A percentile compares a stretch with the other conserved stretches of the same genome.
Evolutionary conservation across 1,139 yeast species (phyloP).

Genomic region (Casaregolazyma lundiana): DNA sequence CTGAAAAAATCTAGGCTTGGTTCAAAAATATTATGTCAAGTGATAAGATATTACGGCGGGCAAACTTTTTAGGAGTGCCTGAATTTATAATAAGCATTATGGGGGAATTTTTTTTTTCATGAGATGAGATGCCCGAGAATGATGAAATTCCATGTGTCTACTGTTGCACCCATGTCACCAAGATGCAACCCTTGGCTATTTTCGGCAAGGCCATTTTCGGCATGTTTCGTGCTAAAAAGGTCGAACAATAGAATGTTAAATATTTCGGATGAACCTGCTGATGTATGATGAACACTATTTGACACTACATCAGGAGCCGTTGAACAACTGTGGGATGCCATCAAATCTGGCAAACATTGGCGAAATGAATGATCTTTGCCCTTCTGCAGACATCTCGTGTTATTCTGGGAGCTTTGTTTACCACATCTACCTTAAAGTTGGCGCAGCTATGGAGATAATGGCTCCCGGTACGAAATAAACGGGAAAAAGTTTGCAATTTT

Average conservation of each 20-base stretch:
- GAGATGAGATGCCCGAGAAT: constrained; percentile 1
- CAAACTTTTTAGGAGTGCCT: background rate
- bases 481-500: background rate
- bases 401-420: constrained; percentile 21
- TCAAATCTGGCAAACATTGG: constrained; percentile 5
- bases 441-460: constrained; percentile 19
- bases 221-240: background rate
- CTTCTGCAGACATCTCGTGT: constrained; percentile 13
- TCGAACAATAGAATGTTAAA: too few relatives aligned
- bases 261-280: background rate
- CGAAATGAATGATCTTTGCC: background rate
- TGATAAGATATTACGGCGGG: background rate
- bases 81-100: background rate
- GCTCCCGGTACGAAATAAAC: constrained; percentile 10
- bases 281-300: background rate
- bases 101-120: background rate
- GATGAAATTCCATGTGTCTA: background rate
- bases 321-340: constrained; percentile 5
- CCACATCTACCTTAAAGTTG: constrained; percentile 16
- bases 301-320: background rate
- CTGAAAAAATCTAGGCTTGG: background rate
- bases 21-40: background rate
- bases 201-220: background rate
- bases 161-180: background rate
- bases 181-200: background rate